These are phyloP conservation scores for Pseudopediastrum boryanum DNA, from an alignment of 139 green algal species.

Conservation along the genomic window DNA sequence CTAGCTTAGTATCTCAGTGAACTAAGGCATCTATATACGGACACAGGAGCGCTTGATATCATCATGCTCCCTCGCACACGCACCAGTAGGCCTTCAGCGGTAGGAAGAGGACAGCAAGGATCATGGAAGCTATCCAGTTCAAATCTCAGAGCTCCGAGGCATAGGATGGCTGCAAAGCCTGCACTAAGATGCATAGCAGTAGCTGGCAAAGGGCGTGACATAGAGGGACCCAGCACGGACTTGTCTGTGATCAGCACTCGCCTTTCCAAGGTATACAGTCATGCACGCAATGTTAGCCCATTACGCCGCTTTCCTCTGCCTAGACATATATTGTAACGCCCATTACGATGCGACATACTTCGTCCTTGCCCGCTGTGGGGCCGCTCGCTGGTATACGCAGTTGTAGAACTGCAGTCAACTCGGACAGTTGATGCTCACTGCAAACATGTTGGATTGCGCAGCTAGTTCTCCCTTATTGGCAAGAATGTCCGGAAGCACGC, in stretches of 20 bases:
- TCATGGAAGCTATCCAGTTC: no score
- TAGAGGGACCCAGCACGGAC: conserved; percentile 76
- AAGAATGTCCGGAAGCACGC: conserved; percentile 57
- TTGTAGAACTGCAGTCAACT: neutral
- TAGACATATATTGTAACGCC: neutral
- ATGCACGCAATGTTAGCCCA: neutral
- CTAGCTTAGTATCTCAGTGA: no score
- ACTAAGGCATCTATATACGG: no score
- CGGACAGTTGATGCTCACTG: neutral
- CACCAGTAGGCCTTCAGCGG: no score
- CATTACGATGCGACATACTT: neutral
- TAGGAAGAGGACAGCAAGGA: no score
- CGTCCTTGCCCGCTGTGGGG: neutral
- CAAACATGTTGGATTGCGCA: conserved; percentile 29
- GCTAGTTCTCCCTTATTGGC: conserved; percentile 87
- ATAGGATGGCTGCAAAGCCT: no score
- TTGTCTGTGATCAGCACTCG: conserved; percentile 70
- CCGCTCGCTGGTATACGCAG: neutral
- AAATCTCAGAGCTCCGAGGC: no score
- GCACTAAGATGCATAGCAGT: no score
- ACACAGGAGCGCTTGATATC: no score
- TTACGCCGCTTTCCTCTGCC: neutral
- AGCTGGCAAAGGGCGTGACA: conserved; percentile 17
- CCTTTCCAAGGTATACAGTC: conserved; percentile 43
- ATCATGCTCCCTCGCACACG: no score